Evolutionary conservation across 2,329 filamentous ascomycete species (phyloP), one percentile per base, ranked within the genome.

Genomic region (Fusarium dlaminii): DNA sequence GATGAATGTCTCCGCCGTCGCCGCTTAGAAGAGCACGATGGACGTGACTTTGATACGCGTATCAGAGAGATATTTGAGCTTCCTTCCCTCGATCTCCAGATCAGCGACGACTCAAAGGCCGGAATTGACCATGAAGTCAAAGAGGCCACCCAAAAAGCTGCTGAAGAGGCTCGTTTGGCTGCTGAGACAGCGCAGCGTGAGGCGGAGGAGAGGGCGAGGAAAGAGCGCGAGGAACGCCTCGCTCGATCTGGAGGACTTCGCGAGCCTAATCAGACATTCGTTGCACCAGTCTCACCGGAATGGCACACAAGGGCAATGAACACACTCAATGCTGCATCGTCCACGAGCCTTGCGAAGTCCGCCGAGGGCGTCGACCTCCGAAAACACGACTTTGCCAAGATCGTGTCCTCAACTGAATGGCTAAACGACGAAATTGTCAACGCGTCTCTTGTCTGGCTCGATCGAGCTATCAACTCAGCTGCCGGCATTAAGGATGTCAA

Each of bases 351-450:
- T 57, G 85, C 84, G 65, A 85, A 79, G 60, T 86, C 87, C 15
- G 81, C 83, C 12, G 87, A 88, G 69, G 86, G 87, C 4, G 84
- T 84, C 6, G 83, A 87, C 18, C 81, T 93, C 22, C 77, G 78
- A 36, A 79, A 78, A 12, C 88, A 89, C 59, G 92, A 94, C 78
- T 91, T 94, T 75, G 84, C 82, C n/a, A 91, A 87, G 52, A 82
- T 95, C 13, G 85, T 92, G 22, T 84, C 84, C 24, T 80, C 83
- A 14, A 85, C 82, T 1, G 85, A 85, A 34, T 96, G 93, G 93
- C 86, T 96, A 12, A 95, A 95, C 72, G 93, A 95, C 79, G 91
- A 93, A 75, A 89, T 93, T 57, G 89, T 96, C 75, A 93, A 94
- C 75, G 89, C 89, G 20, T 89, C 89, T 54, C 85, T 94, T 32